Evolutionary conservation across 805 yeast species (phyloP).

Genomic region (Candida tibetensis): DNA sequence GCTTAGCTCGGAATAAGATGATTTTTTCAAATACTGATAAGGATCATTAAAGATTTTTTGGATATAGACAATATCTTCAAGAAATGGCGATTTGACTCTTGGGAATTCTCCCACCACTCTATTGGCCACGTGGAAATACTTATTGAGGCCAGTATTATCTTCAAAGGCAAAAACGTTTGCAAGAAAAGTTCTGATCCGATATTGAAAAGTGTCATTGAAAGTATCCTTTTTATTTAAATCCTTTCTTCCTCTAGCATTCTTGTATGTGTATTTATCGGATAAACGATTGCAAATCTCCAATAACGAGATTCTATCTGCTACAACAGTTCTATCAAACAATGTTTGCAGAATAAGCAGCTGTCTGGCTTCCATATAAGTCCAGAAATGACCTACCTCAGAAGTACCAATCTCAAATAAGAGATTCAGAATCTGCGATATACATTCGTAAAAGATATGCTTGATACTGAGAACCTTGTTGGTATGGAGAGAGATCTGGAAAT

Average conservation of each 20-base stretch:
- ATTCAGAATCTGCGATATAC: constrained; percentile 23
- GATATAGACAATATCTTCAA: constrained; percentile 32
- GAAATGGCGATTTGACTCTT: constrained; percentile 20
- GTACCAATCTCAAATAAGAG: constrained; percentile 22
- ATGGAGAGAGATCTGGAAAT: constrained; percentile 22
- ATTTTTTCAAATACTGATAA: constrained; percentile 23
- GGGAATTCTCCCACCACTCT: constrained; percentile 23
- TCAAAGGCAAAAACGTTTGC: constrained; percentile 35
- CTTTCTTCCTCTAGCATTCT: constrained; percentile 17
- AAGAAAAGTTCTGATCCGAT: constrained; percentile 33
- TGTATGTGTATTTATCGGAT: constrained; percentile 29
- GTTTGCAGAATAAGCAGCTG: constrained; percentile 16
- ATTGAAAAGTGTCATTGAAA: constrained; percentile 37
- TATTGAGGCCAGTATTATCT: constrained; percentile 45
- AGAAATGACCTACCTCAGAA: constrained; percentile 24
- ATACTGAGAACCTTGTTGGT: constrained; percentile 11
- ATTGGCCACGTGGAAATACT: constrained; percentile 33
- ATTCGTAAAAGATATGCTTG: constrained; percentile 25
- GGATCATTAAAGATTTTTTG: constrained; percentile 37
- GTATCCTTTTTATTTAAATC: constrained; percentile 37
- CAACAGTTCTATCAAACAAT: constrained; percentile 26
- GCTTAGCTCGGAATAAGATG: constrained; percentile 18
- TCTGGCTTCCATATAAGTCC: constrained; percentile 39
- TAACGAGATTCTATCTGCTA: constrained; percentile 37
- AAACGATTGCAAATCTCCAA: constrained; percentile 39